Evolutionary conservation across 257 asterid genomes (phyloP).

Genomic region (Phtheirospermum japonicum): DNA sequence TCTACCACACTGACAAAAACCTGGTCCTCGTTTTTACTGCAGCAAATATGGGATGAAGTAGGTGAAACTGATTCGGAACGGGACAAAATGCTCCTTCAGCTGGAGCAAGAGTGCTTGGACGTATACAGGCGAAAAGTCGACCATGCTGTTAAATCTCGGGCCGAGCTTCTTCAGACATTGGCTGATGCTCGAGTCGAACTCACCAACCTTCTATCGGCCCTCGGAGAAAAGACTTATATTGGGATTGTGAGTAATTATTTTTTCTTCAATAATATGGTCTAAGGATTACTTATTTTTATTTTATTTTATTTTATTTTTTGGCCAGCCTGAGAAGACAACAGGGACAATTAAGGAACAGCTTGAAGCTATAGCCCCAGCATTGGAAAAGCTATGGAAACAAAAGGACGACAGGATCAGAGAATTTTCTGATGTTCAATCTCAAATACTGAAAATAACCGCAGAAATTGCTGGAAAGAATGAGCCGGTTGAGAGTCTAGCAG

Average conservation of each 20-base stretch:
- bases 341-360: conserved; percentile 98
- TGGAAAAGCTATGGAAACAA: conserved; percentile 79
- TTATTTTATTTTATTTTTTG: not conserved
- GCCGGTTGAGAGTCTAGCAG: conserved; percentile 54
- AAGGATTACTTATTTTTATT: no score
- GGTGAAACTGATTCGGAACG: conserved; percentile 88
- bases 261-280: not conserved
- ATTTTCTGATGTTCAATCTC: conserved; percentile 85
- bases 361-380: conserved; percentile 78
- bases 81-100: conserved; percentile 83
- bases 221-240: conserved; percentile 72
- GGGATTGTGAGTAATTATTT: conserved; percentile 59
- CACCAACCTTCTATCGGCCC: conserved; percentile 78
- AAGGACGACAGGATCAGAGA: conserved; percentile 85
- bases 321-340: conserved; percentile 85
- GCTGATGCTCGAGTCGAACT: conserved; percentile 93
- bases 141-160: conserved; percentile 80
- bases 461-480: conserved; percentile 79
- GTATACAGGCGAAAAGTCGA: conserved; percentile 92
- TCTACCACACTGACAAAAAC: conserved; percentile 19
- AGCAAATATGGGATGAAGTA: conserved; percentile 97
- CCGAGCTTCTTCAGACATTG: conserved; percentile 76
- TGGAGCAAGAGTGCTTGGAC: conserved; percentile 91
- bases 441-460: conserved; percentile 71
- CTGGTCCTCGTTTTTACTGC: conserved; percentile 32